A percentile compares a stretch with the other conserved stretches of the same genome.
Evolutionary conservation across 164 flowering plant species (phyloP).

Genomic region (Aristolochia californica): DNA sequence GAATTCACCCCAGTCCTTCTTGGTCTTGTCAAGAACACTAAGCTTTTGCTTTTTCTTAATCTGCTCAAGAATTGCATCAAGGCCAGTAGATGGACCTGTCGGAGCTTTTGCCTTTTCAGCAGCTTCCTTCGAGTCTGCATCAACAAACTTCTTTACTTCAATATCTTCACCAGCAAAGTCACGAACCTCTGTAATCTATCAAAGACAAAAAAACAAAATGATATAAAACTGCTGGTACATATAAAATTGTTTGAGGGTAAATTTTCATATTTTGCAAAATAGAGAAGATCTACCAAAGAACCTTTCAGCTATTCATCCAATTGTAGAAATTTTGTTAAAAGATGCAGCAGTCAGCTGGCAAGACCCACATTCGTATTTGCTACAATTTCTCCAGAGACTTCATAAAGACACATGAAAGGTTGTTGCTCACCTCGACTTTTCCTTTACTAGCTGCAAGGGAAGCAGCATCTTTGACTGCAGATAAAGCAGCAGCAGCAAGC

Average conservation of each 20-base stretch:
- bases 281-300: too few species aligned
- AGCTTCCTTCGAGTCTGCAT: constrained; percentile 72
- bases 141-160: constrained; percentile 69
- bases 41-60: constrained; percentile 90
- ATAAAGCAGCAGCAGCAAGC: constrained; percentile 86
- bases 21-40: constrained; percentile 93
- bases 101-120: constrained; percentile 48
- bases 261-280: not conserved
- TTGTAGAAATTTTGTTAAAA: too few species aligned
- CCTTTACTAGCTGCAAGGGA: constrained; percentile 45
- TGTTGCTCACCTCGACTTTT: constrained; percentile 59
- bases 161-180: constrained; percentile 90
- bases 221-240: not conserved
- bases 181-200: constrained; percentile 66
- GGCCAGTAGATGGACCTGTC: constrained; percentile 51
- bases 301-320: too few species aligned
- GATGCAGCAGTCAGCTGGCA: too few species aligned
- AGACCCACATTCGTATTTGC: not conserved
- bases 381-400: too few species aligned
- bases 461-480: constrained; percentile 57
- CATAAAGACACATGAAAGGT: not conserved
- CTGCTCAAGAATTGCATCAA: constrained; percentile 86
- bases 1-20: constrained; percentile 95
- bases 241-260: not conserved
- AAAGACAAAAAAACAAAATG: not conserved